Conservation (phyloP, 139 green algal species). For the Edaphochlamys debaryana region DNA sequence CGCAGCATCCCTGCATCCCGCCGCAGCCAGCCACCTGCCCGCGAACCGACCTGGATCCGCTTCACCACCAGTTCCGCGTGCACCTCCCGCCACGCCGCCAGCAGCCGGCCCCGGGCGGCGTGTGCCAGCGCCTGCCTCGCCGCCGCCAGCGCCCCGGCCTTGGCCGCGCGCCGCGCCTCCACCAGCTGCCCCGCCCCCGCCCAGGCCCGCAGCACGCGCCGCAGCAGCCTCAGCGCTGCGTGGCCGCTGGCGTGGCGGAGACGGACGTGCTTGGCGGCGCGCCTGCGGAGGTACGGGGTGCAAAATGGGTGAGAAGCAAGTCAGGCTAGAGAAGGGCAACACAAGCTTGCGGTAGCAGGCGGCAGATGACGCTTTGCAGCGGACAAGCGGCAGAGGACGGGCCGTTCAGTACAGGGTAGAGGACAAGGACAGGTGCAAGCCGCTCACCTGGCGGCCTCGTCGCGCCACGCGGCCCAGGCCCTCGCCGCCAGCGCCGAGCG, state of each 20-base stretch:
- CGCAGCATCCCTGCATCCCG: no score
- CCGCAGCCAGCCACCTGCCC: no score
- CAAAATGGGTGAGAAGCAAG: no score
- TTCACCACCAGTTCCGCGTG: slow-evolving; percentile 11
- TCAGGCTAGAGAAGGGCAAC: no score
- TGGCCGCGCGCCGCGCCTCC: background rate
- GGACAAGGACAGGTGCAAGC: no score
- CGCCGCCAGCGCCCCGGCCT: slow-evolving; percentile 7
- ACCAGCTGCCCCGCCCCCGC: background rate
- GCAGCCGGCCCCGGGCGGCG: background rate
- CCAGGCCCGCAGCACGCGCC: slow-evolving; percentile 15
- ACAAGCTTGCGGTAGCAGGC: no score
- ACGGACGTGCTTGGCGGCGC: slow-evolving; percentile 11
- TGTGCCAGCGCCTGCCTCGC: background rate
- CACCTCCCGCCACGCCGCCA: slow-evolving; percentile 51
- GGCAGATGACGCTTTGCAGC: no score
- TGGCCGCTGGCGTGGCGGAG: background rate
- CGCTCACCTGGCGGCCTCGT: slow-evolving; percentile 11
- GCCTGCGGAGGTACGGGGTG: no score
- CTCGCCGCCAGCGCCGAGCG: background rate
- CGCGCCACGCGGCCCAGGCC: slow-evolving; percentile 19
- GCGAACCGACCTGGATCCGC: slow-evolving; percentile 31
- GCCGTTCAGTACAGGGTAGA: no score
- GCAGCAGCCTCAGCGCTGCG: slow-evolving; percentile 10
- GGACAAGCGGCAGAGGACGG: no score